Evolutionary conservation across 805 yeast genomes (phyloP).

Genomic region (Suhomyces kilbournensis): DNA sequence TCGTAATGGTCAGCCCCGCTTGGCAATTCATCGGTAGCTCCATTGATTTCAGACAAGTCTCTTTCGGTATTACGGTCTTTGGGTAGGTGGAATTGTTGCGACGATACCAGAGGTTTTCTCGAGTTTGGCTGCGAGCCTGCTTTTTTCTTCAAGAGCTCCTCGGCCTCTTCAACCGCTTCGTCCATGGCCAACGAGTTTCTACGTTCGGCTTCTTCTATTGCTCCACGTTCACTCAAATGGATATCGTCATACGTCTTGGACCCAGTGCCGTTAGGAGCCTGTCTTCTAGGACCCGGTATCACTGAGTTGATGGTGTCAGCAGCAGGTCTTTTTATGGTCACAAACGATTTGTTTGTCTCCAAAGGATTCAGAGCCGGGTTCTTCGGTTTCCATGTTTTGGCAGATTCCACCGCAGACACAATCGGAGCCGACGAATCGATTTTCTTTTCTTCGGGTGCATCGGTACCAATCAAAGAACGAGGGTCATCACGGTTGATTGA

Average conservation of each 20-base stretch:
- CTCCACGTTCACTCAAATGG: slow-evolving; percentile 46
- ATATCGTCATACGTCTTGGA: slow-evolving; percentile 31
- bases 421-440: background rate
- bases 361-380: slow-evolving; percentile 72
- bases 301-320: slow-evolving; percentile 15
- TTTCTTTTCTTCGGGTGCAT: background rate
- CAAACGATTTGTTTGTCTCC: slow-evolving; percentile 60
- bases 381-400: slow-evolving; percentile 46
- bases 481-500: slow-evolving; percentile 2
- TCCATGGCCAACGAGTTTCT: slow-evolving; percentile 3
- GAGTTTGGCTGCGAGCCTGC: background rate
- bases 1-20: slow-evolving; percentile 11
- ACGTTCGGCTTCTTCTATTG: slow-evolving; percentile 24
- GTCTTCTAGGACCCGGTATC: slow-evolving; percentile 19
- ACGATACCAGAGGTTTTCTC: background rate
- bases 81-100: slow-evolving; percentile 20
- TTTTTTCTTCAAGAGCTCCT: background rate
- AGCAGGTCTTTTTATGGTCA: slow-evolving; percentile 62
- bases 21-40: background rate
- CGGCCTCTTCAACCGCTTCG: background rate
- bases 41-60: slow-evolving; percentile 21
- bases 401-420: slow-evolving; percentile 12
- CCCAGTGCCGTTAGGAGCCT: slow-evolving; percentile 9
- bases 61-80: slow-evolving; percentile 24
- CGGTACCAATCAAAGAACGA: background rate